A percentile compares a stretch with the other conserved stretches of the same genome.
Conservation (phyloP, 2,329 filamentous ascomycete species). For the Trichoderma koningii region DNA sequence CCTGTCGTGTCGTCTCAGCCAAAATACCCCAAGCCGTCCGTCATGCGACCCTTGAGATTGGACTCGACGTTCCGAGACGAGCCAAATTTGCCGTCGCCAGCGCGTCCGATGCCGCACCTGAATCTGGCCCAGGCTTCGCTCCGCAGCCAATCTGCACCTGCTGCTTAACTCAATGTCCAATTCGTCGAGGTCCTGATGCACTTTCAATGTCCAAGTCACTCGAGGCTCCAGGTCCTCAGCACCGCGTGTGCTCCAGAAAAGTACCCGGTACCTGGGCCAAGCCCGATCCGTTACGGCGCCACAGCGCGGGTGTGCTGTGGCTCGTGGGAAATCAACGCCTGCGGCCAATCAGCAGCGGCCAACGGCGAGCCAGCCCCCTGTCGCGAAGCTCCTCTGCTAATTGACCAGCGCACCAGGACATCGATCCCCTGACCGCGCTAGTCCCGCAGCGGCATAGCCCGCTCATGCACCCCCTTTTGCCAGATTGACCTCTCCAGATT, state of each 20-base stretch:
- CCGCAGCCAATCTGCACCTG: conserved; percentile 2
- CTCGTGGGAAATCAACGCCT: conserved; percentile 4
- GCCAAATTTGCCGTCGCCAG: neutral
- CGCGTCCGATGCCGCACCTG: neutral
- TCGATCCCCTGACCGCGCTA: conserved; percentile 26
- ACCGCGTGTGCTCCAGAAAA: conserved; percentile 15
- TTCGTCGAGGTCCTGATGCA: neutral
- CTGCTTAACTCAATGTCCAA: neutral
- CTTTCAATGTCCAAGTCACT: neutral
- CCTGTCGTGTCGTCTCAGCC: conserved; percentile 6
- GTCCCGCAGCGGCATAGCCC: conserved; percentile 15
- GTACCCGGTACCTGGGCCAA: conserved; percentile 16
- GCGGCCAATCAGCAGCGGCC: conserved; percentile 25
- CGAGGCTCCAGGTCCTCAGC: neutral
- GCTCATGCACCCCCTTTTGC: conserved; percentile 29
- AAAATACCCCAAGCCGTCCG: conserved; percentile 18
- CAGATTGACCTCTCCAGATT: conserved; percentile 24
- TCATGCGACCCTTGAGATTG: conserved; percentile 22
- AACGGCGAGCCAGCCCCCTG: conserved; percentile 6
- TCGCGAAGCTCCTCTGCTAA: conserved; percentile 15
- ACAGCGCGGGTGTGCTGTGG: conserved; percentile 24
- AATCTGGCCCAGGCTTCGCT: neutral
- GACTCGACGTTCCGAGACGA: conserved; percentile 20
- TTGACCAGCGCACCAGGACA: conserved; percentile 24
- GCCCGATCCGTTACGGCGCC: conserved; percentile 27